A percentile compares a stretch with the other conserved stretches of the same genome.
Evolutionary conservation across 2,329 filamentous ascomycete species (phyloP).

Genomic region (Monilinia laxa): DNA sequence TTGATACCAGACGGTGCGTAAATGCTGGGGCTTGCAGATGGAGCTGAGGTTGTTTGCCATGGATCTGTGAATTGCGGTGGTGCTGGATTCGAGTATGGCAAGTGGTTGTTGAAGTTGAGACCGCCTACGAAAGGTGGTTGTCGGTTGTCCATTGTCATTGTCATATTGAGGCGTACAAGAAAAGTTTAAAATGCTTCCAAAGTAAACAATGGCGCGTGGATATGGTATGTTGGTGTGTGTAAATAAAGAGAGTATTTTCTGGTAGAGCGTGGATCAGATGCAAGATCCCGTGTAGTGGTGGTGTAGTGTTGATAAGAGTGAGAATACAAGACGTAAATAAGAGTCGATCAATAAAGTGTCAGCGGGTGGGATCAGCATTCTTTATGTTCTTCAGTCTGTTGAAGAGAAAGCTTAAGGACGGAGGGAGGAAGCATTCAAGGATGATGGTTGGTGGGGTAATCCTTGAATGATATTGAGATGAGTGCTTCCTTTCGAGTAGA

Average conservation of each 20-base stretch:
- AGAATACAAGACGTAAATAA: constrained; percentile 28
- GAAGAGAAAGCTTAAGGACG: constrained; percentile 24
- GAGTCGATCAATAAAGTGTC: constrained; percentile 32
- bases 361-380: constrained; percentile 39
- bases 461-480: constrained; percentile 6
- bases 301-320: constrained; percentile 10
- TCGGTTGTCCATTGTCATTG: constrained; percentile 90
- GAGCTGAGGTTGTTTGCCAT: constrained; percentile 65
- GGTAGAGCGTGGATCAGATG: constrained; percentile 37
- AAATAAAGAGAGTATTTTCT: constrained; percentile 28
- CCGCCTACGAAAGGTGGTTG: constrained; percentile 64
- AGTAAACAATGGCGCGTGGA: constrained; percentile 10
- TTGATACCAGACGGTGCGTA: constrained; percentile 57
- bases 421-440: constrained; percentile 28
- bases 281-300: constrained; percentile 36
- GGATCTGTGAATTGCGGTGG: constrained; percentile 83
- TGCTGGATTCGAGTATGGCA: constrained; percentile 60
- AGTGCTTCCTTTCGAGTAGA: constrained; percentile 22
- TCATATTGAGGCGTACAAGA: constrained; percentile 56
- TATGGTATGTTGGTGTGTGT: constrained; percentile 18
- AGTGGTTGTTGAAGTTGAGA: constrained; percentile 72
- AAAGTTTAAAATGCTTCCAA: constrained; percentile 24
- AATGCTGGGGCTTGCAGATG: constrained; percentile 55
- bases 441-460: constrained; percentile 32
- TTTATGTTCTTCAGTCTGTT: constrained; percentile 37